These are phyloP conservation scores for Tirmania nivea DNA, from an alignment of 495 filamentous ascomycete genomes.

Conservation along the genomic window DNA sequence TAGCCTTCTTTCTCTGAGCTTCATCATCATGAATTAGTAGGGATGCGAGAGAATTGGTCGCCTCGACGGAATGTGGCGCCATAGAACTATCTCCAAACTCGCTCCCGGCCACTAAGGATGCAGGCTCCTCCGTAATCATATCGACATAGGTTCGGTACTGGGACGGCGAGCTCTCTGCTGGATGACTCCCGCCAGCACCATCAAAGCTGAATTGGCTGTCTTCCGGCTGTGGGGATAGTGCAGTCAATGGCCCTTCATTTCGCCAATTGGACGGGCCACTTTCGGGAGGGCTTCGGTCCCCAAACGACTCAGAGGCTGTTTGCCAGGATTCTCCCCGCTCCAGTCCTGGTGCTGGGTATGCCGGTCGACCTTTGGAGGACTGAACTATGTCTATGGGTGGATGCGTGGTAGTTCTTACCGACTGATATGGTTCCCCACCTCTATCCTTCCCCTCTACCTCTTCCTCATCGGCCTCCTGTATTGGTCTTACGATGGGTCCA, in stretches of 20 bases:
- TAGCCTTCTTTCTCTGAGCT: not conserved
- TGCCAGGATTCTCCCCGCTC: too few species aligned
- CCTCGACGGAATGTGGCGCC: constrained; percentile 10
- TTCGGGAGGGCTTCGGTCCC: not conserved
- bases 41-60: constrained; percentile 18
- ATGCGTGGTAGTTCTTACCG: too few species aligned
- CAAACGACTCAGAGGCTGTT: too few species aligned
- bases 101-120: constrained; percentile 7
- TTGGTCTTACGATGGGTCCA: not conserved
- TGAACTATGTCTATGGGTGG: too few species aligned
- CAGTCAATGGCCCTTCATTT: not conserved
- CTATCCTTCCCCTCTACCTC: not conserved
- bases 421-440: too few species aligned
- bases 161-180: not conserved
- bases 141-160: constrained; percentile 1
- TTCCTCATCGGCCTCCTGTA: not conserved
- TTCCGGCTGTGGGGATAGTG: not conserved
- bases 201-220: not conserved
- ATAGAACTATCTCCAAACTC: constrained; percentile 10
- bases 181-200: constrained; percentile 2
- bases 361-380: too few species aligned
- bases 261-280: not conserved
- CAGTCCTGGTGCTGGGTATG: too few species aligned
- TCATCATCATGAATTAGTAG: constrained; percentile 15
- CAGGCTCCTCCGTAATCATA: constrained; percentile 8